Base-by-base conservation (phyloP, 768 basidiomycete species). In the Amanita exitialis region DNA sequence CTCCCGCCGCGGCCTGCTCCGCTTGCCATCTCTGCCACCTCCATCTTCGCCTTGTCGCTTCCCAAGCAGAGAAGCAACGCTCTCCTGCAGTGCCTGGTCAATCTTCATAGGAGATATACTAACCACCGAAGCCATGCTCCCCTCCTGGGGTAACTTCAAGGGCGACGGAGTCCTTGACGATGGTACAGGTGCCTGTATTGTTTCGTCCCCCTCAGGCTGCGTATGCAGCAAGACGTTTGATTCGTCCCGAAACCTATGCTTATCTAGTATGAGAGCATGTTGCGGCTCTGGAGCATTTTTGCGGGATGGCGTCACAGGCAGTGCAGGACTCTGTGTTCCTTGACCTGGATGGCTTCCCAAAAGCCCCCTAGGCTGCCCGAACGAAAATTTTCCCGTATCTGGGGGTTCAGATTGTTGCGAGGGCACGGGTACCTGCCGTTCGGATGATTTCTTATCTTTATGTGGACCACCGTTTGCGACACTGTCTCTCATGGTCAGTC, bases 31-130 rank as follows among this genome's bases (percentile, higher is more conserved):
- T 47, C 64, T 58, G 15, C 51, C 51, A 20, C 46, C 54, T 27
- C 61, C 64, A 44, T 73, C 72, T 3, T 71, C 70, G 9, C 72
- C 73, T 8, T 72, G 70, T 7, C 86, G 73, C 62, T 90, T 90
- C 7, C 86, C 86, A 13, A 90, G 67, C 50, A 88, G 63, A 18
- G 77, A 76, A 4, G 79, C 78, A 44, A 89, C 77, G 53, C 78
- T 83, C 56, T 86, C 82, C 54, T 85, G 77, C 18, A 88, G 66
- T 15, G 76, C 82, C 57, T 70, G 76, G 44, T 74, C 70, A 44
- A 69, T 66, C 43, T 73, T 69, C 27, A 78, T 69, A 21, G 43
- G 44, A 47, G 73, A 72, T 21, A 71, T 64, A 37, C 69, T 75
- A 0, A 75, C 74, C 10, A 64, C 53, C 10, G 67, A 69, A 23